Conservation (phyloP, 2,329 filamentous ascomycete species). For the Fusarium coicis region DNA sequence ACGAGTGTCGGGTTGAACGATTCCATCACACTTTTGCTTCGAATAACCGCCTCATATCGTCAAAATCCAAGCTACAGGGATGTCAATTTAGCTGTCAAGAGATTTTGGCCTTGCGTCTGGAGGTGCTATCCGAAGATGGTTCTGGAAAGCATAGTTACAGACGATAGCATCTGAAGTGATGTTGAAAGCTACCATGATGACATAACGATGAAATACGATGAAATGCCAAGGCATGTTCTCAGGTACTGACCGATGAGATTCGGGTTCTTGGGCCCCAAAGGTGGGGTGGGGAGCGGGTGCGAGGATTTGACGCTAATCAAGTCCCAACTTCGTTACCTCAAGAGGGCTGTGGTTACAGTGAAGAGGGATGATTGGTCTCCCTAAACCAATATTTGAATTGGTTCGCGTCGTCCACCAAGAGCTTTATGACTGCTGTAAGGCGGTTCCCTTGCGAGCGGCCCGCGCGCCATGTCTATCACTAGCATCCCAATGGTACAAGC, state of each 20-base stretch:
- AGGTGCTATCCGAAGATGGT: background rate
- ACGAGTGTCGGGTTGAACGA: constrained; percentile 35
- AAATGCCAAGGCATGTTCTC: background rate
- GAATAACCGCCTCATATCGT: constrained; percentile 30
- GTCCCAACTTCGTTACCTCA: constrained; percentile 15
- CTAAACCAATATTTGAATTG: constrained; percentile 19
- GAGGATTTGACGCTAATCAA: constrained; percentile 30
- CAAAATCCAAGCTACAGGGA: constrained; percentile 15
- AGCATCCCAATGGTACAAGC: constrained; percentile 29
- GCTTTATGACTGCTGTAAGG: constrained; percentile 31
- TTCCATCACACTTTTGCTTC: constrained; percentile 26
- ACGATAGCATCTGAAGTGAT: background rate
- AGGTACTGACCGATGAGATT: constrained; percentile 26
- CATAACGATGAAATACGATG: background rate
- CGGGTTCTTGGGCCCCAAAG: constrained; percentile 17
- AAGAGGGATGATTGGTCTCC: background rate
- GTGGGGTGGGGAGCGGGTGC: constrained; percentile 23
- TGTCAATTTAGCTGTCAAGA: background rate
- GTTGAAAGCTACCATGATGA: background rate
- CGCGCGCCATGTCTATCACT: constrained; percentile 35
- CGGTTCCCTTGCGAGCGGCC: constrained; percentile 34
- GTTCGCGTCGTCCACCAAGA: constrained; percentile 12
- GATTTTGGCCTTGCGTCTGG: background rate
- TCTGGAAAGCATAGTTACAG: background rate
- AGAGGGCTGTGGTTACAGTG: constrained; percentile 13